These are phyloP conservation scores for Metarhizium robertsii DNA, from an alignment of 2,329 filamentous ascomycete species.

Conservation along the genomic window DNA sequence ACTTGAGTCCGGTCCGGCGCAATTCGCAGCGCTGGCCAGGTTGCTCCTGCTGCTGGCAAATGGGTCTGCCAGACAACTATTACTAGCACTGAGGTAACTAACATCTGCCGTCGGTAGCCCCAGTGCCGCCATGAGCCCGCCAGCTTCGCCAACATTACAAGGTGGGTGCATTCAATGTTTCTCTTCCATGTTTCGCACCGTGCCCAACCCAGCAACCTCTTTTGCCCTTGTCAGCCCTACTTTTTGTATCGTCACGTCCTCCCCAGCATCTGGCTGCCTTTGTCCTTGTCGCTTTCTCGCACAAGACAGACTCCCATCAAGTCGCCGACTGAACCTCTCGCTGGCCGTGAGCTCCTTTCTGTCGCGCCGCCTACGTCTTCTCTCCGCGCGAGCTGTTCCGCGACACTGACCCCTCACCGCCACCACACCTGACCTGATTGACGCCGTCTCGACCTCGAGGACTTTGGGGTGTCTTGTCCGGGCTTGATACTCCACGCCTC, in stretches of 20 bases:
- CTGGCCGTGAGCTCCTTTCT: conserved; percentile 8
- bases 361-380: background rate
- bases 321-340: conserved; percentile 4
- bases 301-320: background rate
- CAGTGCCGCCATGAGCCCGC: no score
- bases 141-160: no score
- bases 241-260: conserved; percentile 11
- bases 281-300: background rate
- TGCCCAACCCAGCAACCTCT: conserved; percentile 1
- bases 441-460: conserved; percentile 13
- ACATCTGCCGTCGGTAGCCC: no score
- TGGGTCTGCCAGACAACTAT: no score
- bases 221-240: conserved; percentile 17
- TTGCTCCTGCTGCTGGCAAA: no score
- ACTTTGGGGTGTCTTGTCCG: background rate
- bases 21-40: no score
- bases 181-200: no score
- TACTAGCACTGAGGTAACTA: no score
- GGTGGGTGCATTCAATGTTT: no score
- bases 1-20: no score
- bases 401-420: conserved; percentile 5
- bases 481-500: background rate
- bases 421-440: conserved; percentile 12
- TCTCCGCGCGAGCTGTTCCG: background rate
- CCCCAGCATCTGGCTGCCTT: background rate